Conservation (phyloP, 805 yeast genomes). For the Komagataella pastoris region DNA sequence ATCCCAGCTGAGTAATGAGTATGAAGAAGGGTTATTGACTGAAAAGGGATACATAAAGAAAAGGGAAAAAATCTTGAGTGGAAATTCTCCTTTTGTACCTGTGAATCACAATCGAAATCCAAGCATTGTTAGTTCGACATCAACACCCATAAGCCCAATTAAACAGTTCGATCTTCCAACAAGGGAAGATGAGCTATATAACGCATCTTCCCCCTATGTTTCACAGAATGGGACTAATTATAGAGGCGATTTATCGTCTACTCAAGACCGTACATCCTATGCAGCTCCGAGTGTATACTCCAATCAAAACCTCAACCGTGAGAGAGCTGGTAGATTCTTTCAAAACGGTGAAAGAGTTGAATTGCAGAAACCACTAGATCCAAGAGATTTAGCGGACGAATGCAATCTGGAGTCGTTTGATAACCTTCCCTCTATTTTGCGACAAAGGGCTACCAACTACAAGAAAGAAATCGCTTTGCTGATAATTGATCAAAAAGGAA, state of each 20-base stretch:
- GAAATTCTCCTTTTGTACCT: neutral
- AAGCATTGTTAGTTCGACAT: neutral
- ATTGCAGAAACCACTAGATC: constrained; percentile 50
- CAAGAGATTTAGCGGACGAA: constrained; percentile 31
- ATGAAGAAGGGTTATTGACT: constrained; percentile 57
- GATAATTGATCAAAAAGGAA: constrained; percentile 66
- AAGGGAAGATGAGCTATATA: neutral
- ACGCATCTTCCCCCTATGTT: neutral
- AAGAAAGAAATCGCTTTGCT: constrained; percentile 60
- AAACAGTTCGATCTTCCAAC: neutral
- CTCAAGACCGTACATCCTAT: neutral
- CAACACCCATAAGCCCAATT: neutral
- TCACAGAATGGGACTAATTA: neutral
- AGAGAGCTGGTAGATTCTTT: neutral
- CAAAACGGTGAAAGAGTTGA: constrained; percentile 13
- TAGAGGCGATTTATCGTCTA: neutral
- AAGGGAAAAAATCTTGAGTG: constrained; percentile 26
- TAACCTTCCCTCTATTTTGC: constrained; percentile 56
- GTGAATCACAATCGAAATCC: neutral
- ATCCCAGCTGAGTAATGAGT: constrained; percentile 31
- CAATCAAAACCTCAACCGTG: neutral
- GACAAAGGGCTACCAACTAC: constrained; percentile 57
- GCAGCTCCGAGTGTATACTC: neutral
- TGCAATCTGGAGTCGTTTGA: constrained; percentile 31
- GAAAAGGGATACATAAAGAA: constrained; percentile 60